phyloP scores from a whole-genome alignment of 2,329 filamentous ascomycete genomes.

The Capronia americana region DNA sequence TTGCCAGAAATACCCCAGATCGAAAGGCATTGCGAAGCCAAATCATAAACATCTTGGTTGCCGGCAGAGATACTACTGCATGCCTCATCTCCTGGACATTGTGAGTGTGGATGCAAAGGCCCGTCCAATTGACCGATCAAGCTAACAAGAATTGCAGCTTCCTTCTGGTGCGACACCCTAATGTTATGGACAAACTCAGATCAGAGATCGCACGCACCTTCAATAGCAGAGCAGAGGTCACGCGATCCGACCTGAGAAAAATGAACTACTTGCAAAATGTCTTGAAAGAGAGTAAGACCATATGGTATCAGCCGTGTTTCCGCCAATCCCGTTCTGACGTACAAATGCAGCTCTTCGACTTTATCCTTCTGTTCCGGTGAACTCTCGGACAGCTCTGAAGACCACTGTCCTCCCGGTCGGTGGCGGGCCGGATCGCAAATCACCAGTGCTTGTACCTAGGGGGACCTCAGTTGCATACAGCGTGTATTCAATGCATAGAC shows the following conservation, averaged over 20 bases:
- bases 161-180: slow-evolving; percentile 51
- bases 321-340: too few species aligned
- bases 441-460: slow-evolving; percentile 49
- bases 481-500: too few species aligned
- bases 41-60: slow-evolving; percentile 58
- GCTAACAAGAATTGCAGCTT: slow-evolving; percentile 49
- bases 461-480: slow-evolving; percentile 45
- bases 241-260: slow-evolving; percentile 52
- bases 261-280: slow-evolving; percentile 46
- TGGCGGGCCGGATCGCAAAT: slow-evolving; percentile 63
- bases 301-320: too few species aligned
- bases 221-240: slow-evolving; percentile 50
- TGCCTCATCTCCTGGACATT: slow-evolving; percentile 42
- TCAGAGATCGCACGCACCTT: slow-evolving; percentile 46
- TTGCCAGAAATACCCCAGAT: slow-evolving; percentile 55
- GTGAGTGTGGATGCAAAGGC: too few species aligned
- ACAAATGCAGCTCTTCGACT: slow-evolving; percentile 47
- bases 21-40: slow-evolving; percentile 52
- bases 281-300: slow-evolving; percentile 37
- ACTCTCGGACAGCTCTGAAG: slow-evolving; percentile 47
- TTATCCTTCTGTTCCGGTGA: slow-evolving; percentile 55
- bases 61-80: slow-evolving; percentile 62
- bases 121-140: too few species aligned
- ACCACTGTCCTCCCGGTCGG: slow-evolving; percentile 56
- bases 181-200: slow-evolving; percentile 48